Conservation (phyloP, 192 early-diverging fungal species). For the Gaertneriomyces semiglobifer region DNA sequence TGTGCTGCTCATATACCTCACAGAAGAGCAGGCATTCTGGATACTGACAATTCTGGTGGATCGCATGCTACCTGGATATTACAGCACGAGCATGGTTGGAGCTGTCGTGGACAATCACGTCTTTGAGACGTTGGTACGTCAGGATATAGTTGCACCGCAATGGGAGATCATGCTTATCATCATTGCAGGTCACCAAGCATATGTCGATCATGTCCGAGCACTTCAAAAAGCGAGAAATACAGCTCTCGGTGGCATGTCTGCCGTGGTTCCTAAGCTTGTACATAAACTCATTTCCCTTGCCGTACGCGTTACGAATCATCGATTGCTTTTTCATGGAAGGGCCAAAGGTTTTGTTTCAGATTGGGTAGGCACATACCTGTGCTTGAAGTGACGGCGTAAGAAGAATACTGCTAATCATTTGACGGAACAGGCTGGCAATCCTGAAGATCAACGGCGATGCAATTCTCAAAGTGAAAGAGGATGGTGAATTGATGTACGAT, state of each 20-base stretch:
- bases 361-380: slow-evolving; percentile 53
- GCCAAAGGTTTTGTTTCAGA: slow-evolving; percentile 91
- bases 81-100: slow-evolving; percentile 97
- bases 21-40: slow-evolving; percentile 98
- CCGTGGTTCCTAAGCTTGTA: slow-evolving; percentile 97
- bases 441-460: slow-evolving; percentile 84
- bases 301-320: slow-evolving; percentile 81
- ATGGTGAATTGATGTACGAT: slow-evolving; percentile 55
- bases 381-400: neutral
- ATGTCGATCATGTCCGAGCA: slow-evolving; percentile 88
- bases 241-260: slow-evolving; percentile 93
- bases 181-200: slow-evolving; percentile 63
- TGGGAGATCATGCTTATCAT: neutral
- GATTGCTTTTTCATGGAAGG: slow-evolving; percentile 99
- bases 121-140: slow-evolving; percentile 72
- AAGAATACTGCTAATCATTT: slow-evolving; percentile 9
- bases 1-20: slow-evolving; percentile 87
- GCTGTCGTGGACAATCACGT: slow-evolving; percentile 94
- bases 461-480: slow-evolving; percentile 54
- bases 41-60: slow-evolving; percentile 86
- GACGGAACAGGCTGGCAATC: slow-evolving; percentile 66
- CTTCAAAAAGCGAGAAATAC: slow-evolving; percentile 84
- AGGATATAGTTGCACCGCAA: neutral
- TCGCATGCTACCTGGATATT: slow-evolving; percentile 88
- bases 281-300: slow-evolving; percentile 93